phyloP scores from a whole-genome alignment of 306 rosid genomes.

The Quercus mongolica region DNA sequence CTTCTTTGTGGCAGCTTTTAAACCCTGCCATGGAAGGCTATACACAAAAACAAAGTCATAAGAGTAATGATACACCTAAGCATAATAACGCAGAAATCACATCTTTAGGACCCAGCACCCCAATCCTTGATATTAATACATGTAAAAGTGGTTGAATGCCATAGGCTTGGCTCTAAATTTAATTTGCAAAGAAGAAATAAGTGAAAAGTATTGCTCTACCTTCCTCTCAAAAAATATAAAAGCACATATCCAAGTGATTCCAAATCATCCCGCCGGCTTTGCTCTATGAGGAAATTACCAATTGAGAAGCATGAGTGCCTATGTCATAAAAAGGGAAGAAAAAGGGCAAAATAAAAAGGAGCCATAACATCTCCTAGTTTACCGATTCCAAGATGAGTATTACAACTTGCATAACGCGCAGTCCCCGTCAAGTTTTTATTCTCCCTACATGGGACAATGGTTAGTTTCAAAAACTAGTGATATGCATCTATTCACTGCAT shows the following conservation, averaged over 20 bases:
- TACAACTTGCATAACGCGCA: slow-evolving; percentile 98
- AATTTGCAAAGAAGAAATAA: slow-evolving; percentile 11
- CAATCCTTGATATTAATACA: background rate
- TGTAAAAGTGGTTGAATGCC: background rate
- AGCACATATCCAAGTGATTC: slow-evolving; percentile 98
- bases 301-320: slow-evolving; percentile 3
- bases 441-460: slow-evolving; percentile 46
- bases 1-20: slow-evolving; percentile 97
- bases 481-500: background rate
- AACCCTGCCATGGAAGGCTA: slow-evolving; percentile 99
- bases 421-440: slow-evolving; percentile 92
- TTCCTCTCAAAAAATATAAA: slow-evolving; percentile 91
- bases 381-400: slow-evolving; percentile 99
- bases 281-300: slow-evolving; percentile 55
- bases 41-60: slow-evolving; percentile 20
- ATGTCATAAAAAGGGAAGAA: background rate
- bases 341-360: background rate
- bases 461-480: slow-evolving; percentile 8
- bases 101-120: background rate
- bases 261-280: slow-evolving; percentile 98
- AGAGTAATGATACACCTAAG: background rate
- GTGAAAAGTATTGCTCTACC: slow-evolving; percentile 40
- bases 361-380: slow-evolving; percentile 34
- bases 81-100: background rate
- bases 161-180: background rate